These are phyloP conservation scores for Mortierella sp. DNA, from an alignment of 371 early-diverging fungal species.

Conservation along the genomic window DNA sequence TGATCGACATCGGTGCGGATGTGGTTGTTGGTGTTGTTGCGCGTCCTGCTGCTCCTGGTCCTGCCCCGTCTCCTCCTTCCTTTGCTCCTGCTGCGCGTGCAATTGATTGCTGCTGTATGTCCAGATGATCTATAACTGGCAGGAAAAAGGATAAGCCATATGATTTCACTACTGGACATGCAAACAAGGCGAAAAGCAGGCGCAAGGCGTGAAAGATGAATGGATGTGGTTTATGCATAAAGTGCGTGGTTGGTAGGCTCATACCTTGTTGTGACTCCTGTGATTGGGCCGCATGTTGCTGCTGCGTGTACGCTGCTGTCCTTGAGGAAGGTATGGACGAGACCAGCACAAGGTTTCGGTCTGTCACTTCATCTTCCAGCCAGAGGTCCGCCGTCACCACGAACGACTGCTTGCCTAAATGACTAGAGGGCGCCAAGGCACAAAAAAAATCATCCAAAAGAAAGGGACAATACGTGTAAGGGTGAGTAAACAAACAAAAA, in stretches of 20 bases:
- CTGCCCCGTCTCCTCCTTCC: background rate
- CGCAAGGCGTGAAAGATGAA: background rate
- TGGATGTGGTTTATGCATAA: conserved; percentile 8
- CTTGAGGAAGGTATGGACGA: conserved; percentile 43
- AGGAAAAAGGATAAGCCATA: background rate
- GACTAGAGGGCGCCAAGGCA: conserved; percentile 8
- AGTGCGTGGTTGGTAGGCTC: background rate
- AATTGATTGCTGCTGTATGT: conserved; percentile 18
- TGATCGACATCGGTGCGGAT: conserved; percentile 4
- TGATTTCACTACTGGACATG: background rate
- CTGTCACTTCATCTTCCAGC: conserved; percentile 30
- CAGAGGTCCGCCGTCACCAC: conserved; percentile 51
- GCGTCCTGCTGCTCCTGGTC: background rate
- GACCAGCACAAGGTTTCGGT: conserved; percentile 38
- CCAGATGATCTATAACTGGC: conserved; percentile 37
- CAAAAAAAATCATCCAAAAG: background rate
- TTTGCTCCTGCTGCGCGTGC: conserved; percentile 7
- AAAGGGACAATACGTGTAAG: background rate
- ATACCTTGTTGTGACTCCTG: conserved; percentile 31
- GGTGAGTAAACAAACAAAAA: background rate
- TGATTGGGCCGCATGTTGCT: conserved; percentile 9
- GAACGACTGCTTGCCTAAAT: conserved; percentile 35
- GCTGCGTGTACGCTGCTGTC: conserved; percentile 32
- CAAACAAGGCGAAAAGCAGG: background rate
- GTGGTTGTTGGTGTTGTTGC: conserved; percentile 3